phyloP scores from a whole-genome alignment of 345 rosid species.

The Lepidium sativum region DNA sequence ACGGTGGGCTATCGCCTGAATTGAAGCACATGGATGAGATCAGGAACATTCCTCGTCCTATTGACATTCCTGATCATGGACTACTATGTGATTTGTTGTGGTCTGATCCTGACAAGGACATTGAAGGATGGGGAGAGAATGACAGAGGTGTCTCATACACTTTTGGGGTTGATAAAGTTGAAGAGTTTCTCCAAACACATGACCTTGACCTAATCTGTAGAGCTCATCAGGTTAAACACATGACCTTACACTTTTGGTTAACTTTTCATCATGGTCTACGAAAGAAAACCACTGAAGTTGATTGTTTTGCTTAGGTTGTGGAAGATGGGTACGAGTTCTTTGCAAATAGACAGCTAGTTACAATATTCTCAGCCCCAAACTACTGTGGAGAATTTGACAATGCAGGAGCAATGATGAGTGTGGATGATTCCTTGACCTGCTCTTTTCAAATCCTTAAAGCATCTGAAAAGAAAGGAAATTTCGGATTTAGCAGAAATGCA shows the following conservation, averaged over 20 bases:
- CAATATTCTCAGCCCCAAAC: conserved; percentile 62
- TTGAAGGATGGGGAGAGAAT: conserved; percentile 61
- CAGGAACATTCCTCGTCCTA: conserved; percentile 53
- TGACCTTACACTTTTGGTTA: neutral
- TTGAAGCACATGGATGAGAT: conserved; percentile 52
- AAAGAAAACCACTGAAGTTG: neutral
- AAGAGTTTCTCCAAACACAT: conserved; percentile 47
- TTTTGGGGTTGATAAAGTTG: conserved; percentile 52
- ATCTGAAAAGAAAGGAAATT: conserved; percentile 54
- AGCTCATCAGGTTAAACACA: conserved; percentile 44
- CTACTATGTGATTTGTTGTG: conserved; percentile 58
- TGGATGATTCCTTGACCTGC: conserved; percentile 56
- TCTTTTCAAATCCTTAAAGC: conserved; percentile 60
- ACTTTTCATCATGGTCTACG: neutral
- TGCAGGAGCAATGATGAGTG: conserved; percentile 72
- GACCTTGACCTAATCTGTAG: conserved; percentile 66
- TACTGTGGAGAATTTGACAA: conserved; percentile 70
- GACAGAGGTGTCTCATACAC: conserved; percentile 59
- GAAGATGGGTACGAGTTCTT: conserved; percentile 73
- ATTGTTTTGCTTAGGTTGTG: conserved; percentile 41
- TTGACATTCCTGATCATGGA: conserved; percentile 57
- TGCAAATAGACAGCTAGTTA: conserved; percentile 57
- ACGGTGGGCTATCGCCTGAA: conserved; percentile 61
- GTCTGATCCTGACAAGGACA: conserved; percentile 63
- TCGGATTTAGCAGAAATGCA: conserved; percentile 43